Base-by-base conservation (phyloP, 1,284 basidiomycete species). In the Sphagnurus paluster region DNA sequence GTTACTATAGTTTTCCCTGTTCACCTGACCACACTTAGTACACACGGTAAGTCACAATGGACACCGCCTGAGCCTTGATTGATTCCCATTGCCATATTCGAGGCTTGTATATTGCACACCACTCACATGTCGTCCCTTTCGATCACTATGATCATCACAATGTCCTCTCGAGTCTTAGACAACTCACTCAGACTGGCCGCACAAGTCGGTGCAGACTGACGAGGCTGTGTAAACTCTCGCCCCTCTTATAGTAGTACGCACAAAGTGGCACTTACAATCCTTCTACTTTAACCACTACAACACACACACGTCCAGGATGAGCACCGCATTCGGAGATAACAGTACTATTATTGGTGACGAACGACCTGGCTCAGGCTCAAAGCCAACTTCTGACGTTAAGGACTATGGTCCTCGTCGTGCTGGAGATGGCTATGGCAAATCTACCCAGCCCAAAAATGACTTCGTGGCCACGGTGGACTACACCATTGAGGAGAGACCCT, bases 401-500 rank as follows among this genome's bases (percentile, higher is more conserved):
- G 48, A 36, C 39, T 36, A 26, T 36, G 25, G 58, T 48, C 47
- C 58, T 50, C 46, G 56, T 55, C 11, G 41, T 55, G 19, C 50
- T 33, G 51, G 30, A 20, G 48, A 28, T 44, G 53, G 58, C 29
- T 55, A 46, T 32, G 51, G 54, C 29, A 62, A 54, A 50, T 42
- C 47, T 21, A 43, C 44, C 9, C 52, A 43, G 23, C 34, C 35
- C 21, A 57, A 53, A 30, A 63, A 53, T 21, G 63, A 65, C 16
- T 70, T 72, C 43, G 54, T 69, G 13, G 65, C 62, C 9, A 65
- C 66, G 14, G 60, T 61, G 28, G 69, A 75, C 40, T 70, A 74
- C 42, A 60, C 58, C 13, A 48, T 66, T 4, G 63, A 71, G 46
- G 76, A 82, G 29, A 66, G 83, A 34, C 80, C 81, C 0, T 89